Evolutionary conservation across 2,329 filamentous ascomycete genomes (phyloP).

Genomic region (Nannizzia gypsea): DNA sequence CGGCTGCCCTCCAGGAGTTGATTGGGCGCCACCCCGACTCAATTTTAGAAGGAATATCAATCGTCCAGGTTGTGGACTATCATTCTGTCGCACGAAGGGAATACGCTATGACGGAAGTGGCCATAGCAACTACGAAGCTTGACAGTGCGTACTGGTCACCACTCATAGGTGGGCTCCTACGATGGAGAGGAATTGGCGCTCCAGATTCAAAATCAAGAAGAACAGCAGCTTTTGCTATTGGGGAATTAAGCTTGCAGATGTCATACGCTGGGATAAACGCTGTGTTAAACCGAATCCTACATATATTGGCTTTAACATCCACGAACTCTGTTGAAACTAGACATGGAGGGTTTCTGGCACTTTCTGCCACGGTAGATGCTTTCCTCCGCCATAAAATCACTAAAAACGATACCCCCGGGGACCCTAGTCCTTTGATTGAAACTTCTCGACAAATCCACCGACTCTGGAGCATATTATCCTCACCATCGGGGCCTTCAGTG

Average conservation of each 20-base stretch:
- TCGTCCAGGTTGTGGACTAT: constrained; percentile 88
- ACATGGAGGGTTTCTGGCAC: constrained; percentile 34
- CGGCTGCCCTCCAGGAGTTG: constrained; percentile 85
- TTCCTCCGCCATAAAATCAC: constrained; percentile 17
- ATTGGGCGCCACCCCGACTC: constrained; percentile 85
- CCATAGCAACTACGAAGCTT: constrained; percentile 55
- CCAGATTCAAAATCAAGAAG: constrained; percentile 62
- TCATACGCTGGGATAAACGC: constrained; percentile 22
- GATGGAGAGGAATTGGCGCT: constrained; percentile 82
- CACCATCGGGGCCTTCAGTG: constrained; percentile 23
- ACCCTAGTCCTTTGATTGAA: constrained; percentile 15
- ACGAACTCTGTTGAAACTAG: constrained; percentile 32
- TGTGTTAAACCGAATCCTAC: constrained; percentile 24
- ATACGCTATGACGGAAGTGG: constrained; percentile 68
- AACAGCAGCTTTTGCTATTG: constrained; percentile 58
- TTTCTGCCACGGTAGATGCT: constrained; percentile 29
- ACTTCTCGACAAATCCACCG: constrained; percentile 21
- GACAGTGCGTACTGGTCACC: constrained; percentile 54
- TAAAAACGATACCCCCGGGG: constrained; percentile 14
- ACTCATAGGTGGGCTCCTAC: constrained; percentile 57
- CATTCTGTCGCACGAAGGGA: constrained; percentile 81
- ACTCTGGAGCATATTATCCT: constrained; percentile 31
- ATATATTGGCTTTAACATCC: constrained; percentile 28
- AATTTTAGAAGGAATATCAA: constrained; percentile 64
- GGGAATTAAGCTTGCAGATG: constrained; percentile 31